Evolutionary conservation across 202 grass and related monocot species (phyloP), one percentile per base, ranked within the genome.

Genomic region (Digitaria exilis): DNA sequence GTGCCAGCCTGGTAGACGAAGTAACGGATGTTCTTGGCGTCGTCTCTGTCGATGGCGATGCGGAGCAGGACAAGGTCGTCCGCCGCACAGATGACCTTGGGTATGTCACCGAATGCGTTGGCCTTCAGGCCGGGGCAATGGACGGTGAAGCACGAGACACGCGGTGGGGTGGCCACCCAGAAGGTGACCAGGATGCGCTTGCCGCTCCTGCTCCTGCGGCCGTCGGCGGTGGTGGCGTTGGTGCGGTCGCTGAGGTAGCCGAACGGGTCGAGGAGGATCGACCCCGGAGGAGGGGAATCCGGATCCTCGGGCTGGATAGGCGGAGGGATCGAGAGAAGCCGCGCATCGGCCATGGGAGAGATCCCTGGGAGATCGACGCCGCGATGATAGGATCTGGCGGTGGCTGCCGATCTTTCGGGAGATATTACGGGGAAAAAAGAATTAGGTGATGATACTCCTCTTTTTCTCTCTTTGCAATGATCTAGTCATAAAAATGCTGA

Each of bases 11-110:
- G 16, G 12, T 78, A 78, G 41, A 77, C 57, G 75, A 64, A 78
- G 26, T 49, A 78, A 25, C 30, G 5, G 25, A 0, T 77, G 8
- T 7, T 2, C 1, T 4, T 2, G 1, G 75, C 25, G 5, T n/a
- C n/a, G n/a, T n/a, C n/a, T n/a, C n/a, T n/a, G n/a, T n/a, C n/a
- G 75, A 63, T 3, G 18, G 58, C 3, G 75, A 78, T 12, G 41
- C 58, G 75, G 58, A 78, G 25, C 3, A 78, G 75, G 57, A 64
- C 42, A 16, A 65, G 58, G 42, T 78, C 59, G 5, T 78, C 75
- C 2, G 48, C 42, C 0, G 57, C 1, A 10, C 18, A 4, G 42
- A 78, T 0, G 75, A 78, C 21, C 9, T 50, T 32, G 39, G 75
- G 57, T 0, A 9, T 22, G 3, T 4, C 5, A 26, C 5, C 42